A percentile compares a stretch with the other conserved stretches of the same genome.
Conservation (phyloP, 2,329 filamentous ascomycete species). For the Cadophora sp. region DNA sequence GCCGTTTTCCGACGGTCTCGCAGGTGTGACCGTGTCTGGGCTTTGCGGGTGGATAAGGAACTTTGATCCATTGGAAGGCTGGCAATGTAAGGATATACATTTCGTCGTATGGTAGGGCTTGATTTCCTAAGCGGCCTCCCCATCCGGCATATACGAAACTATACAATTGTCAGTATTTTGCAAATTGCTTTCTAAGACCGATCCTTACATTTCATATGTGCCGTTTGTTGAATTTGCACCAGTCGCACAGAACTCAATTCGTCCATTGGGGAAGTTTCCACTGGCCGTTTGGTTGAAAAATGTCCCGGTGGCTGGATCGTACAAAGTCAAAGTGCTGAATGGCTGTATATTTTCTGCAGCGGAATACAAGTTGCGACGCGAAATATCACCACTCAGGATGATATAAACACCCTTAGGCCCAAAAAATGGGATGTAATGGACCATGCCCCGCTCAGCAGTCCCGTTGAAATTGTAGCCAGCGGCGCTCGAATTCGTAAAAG, state of each 20-base stretch:
- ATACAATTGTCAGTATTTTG: not conserved
- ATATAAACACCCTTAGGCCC: slow-evolving; percentile 21
- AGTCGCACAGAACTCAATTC: slow-evolving; percentile 26
- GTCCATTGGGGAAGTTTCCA: slow-evolving; percentile 26
- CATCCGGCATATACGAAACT: slow-evolving; percentile 30
- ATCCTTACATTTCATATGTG: slow-evolving; percentile 30
- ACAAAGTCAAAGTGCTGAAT: slow-evolving; percentile 26
- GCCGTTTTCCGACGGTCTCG: slow-evolving; percentile 27
- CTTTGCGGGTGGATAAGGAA: slow-evolving; percentile 17
- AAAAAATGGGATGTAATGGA: slow-evolving; percentile 25
- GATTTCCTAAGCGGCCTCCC: slow-evolving; percentile 12
- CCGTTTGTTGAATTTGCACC: slow-evolving; percentile 23
- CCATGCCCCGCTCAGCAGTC: slow-evolving; percentile 17
- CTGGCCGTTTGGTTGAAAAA: slow-evolving; percentile 27
- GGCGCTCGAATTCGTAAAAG: slow-evolving; percentile 25
- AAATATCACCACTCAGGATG: slow-evolving; percentile 19
- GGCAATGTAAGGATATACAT: slow-evolving; percentile 35
- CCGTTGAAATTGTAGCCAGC: slow-evolving; percentile 19
- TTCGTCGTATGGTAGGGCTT: slow-evolving; percentile 24
- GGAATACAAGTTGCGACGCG: slow-evolving; percentile 10
- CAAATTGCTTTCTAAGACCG: not conserved
- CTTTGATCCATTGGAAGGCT: slow-evolving; percentile 34
- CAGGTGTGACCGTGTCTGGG: slow-evolving; percentile 28
- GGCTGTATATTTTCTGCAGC: slow-evolving; percentile 6
- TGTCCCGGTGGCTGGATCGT: slow-evolving; percentile 20